Evolutionary conservation across 352 stramenopile genomes (phyloP), one percentile per base, ranked within the genome.

Genomic region (Plasmopara viticola): DNA sequence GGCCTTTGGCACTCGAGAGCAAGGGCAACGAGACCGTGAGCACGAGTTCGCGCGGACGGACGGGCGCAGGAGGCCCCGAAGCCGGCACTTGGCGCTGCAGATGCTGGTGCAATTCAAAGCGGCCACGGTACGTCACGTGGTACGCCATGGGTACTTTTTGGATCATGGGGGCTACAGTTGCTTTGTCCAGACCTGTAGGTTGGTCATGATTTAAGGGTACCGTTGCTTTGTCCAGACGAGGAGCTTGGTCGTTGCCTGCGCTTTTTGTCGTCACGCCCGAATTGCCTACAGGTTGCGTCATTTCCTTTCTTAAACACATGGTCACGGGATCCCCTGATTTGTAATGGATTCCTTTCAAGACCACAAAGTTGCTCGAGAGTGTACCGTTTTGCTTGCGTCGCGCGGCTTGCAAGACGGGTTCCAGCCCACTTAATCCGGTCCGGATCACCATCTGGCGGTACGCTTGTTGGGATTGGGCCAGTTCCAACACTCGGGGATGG

Each of bases 361-460:
- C 71, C 44, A 84, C 86, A 48, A 82, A 95, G 17, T 85, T 71
- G 14, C 66, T 64, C 4, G 58, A 55, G 9, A 91, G 14, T 9
- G 52, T 15, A 0, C 37, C 62, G 4, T 51, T 49, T 0, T 51
- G 34, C 18, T 68, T 62, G 12, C 53, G 49, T 51, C 57, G 58
- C 3, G 56, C 84, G 45, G 64, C 69, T 17, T 78, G 79, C 38
- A 92, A 44, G 28, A 72, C 53, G 18, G 64, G 48, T 48, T 95
- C 76, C 7, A 96, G 63, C 4, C 82, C 82, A 44, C 97, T 87
- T 29, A 97, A 64, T n/a, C 82, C 75, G 14, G 90, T 96, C 17
- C 72, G 66, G 29, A 95, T 74, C 7, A 97, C 68, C 64, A 98
- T 86, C 47, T 97, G 71, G 9, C 69, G 65, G 56, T 95, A 97